These are phyloP conservation scores for Deuterostichococcus epilithicus DNA, from an alignment of 139 green algal species.

Conservation along the genomic window DNA sequence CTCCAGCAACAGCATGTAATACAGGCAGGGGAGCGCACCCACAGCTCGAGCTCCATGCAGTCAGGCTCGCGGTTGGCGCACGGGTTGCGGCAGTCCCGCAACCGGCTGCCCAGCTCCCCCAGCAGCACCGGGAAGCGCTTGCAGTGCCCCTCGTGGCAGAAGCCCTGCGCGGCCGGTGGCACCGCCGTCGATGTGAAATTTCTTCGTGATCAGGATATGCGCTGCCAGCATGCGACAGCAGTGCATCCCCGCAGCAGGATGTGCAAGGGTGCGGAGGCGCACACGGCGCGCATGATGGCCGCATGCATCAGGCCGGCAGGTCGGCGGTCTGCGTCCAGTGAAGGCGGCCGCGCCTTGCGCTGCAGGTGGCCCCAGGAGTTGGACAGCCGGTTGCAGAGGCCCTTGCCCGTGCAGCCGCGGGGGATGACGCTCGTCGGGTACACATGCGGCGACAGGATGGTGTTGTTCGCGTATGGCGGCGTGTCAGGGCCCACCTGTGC, in stretches of 20 bases:
- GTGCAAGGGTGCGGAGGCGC: too few species aligned
- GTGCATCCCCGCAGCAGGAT: too few species aligned
- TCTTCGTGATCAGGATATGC: too few species aligned
- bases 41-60: background rate
- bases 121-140: constrained; percentile 34
- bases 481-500: background rate
- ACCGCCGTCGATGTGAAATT: too few species aligned
- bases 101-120: constrained; percentile 36
- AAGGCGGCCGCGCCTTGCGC: too few species aligned
- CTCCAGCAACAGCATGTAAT: too few species aligned
- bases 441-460: background rate
- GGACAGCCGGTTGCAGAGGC: constrained; percentile 15
- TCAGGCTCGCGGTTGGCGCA: background rate
- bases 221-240: too few species aligned
- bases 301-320: too few species aligned
- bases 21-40: too few species aligned
- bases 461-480: background rate
- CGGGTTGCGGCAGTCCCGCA: constrained; percentile 5
- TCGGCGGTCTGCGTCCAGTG: too few species aligned
- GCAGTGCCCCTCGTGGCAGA: constrained; percentile 9
- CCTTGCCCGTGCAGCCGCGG: constrained; percentile 7
- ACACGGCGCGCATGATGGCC: too few species aligned
- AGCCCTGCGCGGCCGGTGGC: background rate
- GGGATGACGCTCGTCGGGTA: background rate
- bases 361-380: constrained; percentile 35